Evolutionary conservation across 2,329 filamentous ascomycete genomes (phyloP).

Genomic region (Trichoderma oligosporum): DNA sequence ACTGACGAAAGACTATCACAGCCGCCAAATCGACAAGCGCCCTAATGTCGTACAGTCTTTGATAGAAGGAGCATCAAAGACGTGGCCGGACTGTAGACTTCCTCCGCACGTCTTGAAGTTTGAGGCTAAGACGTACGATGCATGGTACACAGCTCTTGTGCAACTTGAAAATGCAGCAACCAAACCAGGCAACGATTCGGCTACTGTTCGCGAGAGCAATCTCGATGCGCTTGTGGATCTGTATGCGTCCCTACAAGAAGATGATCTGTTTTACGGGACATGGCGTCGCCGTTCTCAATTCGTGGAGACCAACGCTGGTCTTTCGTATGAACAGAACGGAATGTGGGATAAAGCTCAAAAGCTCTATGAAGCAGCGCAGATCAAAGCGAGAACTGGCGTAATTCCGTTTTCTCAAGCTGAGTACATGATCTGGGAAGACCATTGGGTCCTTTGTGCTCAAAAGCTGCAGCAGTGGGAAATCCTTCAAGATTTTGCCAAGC

Average conservation of each 20-base stretch:
- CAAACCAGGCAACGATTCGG: slow-evolving; percentile 77
- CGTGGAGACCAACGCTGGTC: slow-evolving; percentile 91
- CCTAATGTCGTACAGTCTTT: slow-evolving; percentile 95
- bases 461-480: slow-evolving; percentile 99
- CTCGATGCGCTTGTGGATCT: slow-evolving; percentile 93
- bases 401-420: slow-evolving; percentile 93
- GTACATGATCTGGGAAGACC: slow-evolving; percentile 99
- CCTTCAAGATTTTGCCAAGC: slow-evolving; percentile 93
- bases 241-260: slow-evolving; percentile 85
- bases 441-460: slow-evolving; percentile 96
- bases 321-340: slow-evolving; percentile 97
- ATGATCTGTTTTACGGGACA: slow-evolving; percentile 95
- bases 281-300: slow-evolving; percentile 95
- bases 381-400: slow-evolving; percentile 94
- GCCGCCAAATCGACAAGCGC: slow-evolving; percentile 86
- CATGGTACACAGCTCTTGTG: slow-evolving; percentile 91
- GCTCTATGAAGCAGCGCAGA: slow-evolving; percentile 93
- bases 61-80: slow-evolving; percentile 79
- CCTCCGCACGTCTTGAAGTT: slow-evolving; percentile 96
- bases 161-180: slow-evolving; percentile 89
- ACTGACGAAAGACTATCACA: slow-evolving; percentile 92
- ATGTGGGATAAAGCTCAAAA: slow-evolving; percentile 99
- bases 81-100: slow-evolving; percentile 83
- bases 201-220: slow-evolving; percentile 85
- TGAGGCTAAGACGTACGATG: slow-evolving; percentile 87